A percentile compares a stretch with the other conserved stretches of the same genome.
Evolutionary conservation across 2,329 filamentous ascomycete species (phyloP).

Genomic region (Sodiomyces alkalinus): DNA sequence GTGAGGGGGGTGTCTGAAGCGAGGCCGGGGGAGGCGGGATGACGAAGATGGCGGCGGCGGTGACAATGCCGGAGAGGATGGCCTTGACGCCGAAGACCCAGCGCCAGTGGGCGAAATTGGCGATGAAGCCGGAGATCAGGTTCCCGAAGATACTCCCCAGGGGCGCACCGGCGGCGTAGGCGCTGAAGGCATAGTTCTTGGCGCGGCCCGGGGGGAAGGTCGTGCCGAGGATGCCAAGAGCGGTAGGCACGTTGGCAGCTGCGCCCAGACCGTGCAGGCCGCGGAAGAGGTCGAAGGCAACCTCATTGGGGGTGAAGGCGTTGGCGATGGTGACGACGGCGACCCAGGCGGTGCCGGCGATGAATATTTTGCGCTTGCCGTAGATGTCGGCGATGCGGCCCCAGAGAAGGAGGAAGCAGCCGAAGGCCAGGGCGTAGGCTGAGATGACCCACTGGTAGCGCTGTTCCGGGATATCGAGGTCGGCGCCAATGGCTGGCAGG

Average conservation of each 20-base stretch:
- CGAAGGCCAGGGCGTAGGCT: slow-evolving; percentile 49
- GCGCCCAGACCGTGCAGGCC: slow-evolving; percentile 53
- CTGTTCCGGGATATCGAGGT: slow-evolving; percentile 39
- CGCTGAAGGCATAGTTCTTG: slow-evolving; percentile 56
- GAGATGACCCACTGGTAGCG: slow-evolving; percentile 53
- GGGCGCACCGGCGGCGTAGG: slow-evolving; percentile 49
- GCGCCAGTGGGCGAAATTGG: slow-evolving; percentile 47
- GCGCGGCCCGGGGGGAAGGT: slow-evolving; percentile 52
- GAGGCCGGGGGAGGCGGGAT: slow-evolving; percentile 36
- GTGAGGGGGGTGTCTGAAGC: slow-evolving; percentile 4
- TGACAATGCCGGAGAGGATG: slow-evolving; percentile 41
- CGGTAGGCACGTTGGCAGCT: slow-evolving; percentile 55
- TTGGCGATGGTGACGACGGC: slow-evolving; percentile 41
- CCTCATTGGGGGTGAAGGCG: slow-evolving; percentile 51
- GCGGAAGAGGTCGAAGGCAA: slow-evolving; percentile 51
- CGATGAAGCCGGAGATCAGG: slow-evolving; percentile 46
- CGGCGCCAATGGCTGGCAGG: slow-evolving; percentile 42
- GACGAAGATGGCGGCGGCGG: slow-evolving; percentile 39
- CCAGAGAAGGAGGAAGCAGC: slow-evolving; percentile 53
- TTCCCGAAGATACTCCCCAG: slow-evolving; percentile 51
- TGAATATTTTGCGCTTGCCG: slow-evolving; percentile 49
- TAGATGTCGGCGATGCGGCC: slow-evolving; percentile 53
- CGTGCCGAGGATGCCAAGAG: slow-evolving; percentile 53
- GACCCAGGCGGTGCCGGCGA: slow-evolving; percentile 48
- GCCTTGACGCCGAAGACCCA: slow-evolving; percentile 53